Percentiles rank a stretch among this genome's conserved stretches.
These are phyloP conservation scores for Tolypocladium paradoxum DNA, from an alignment of 2,329 filamentous ascomycete genomes.

Conservation along the genomic window DNA sequence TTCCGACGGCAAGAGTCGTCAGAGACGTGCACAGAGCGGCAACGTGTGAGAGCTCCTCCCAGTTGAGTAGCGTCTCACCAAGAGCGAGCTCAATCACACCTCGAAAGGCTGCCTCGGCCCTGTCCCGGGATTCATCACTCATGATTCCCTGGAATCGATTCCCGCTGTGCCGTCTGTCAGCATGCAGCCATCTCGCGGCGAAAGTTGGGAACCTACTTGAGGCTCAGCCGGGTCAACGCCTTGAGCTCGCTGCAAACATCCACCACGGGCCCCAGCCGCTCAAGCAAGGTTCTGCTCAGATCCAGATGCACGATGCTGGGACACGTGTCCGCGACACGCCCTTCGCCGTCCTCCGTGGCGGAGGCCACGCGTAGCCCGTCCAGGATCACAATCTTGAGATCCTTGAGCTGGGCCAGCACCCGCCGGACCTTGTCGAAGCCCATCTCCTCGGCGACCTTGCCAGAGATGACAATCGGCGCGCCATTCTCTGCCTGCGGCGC, in stretches of 20 bases:
- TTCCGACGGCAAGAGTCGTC: conserved; percentile 38
- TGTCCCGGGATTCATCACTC: conserved; percentile 16
- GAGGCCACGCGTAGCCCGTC: conserved; percentile 58
- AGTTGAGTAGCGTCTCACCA: conserved; percentile 55
- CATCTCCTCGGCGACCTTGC: conserved; percentile 82
- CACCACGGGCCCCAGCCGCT: conserved; percentile 53
- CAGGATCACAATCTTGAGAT: conserved; percentile 71
- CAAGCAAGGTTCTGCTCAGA: conserved; percentile 74
- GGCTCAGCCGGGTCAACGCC: conserved; percentile 52
- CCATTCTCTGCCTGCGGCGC: conserved; percentile 24
- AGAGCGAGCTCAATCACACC: conserved; percentile 51
- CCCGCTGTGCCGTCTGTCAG: conserved; percentile 39
- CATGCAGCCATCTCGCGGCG: background rate
- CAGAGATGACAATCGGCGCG: conserved; percentile 55
- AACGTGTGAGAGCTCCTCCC: conserved; percentile 50
- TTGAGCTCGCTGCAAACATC: conserved; percentile 61
- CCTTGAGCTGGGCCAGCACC: conserved; percentile 66
- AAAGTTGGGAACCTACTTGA: conserved; percentile 49
- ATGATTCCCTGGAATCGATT: conserved; percentile 54
- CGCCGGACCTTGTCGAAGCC: conserved; percentile 88
- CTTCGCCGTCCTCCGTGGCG: conserved; percentile 19
- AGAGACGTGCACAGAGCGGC: conserved; percentile 43
- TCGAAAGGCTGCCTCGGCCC: conserved; percentile 30
- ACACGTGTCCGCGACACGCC: conserved; percentile 39
- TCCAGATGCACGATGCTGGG: conserved; percentile 69